A percentile compares a stretch with the other conserved stretches of the same genome.
Conservation (phyloP, 352 stramenopile genomes). For the Pythium rhizo-oryzae region DNA sequence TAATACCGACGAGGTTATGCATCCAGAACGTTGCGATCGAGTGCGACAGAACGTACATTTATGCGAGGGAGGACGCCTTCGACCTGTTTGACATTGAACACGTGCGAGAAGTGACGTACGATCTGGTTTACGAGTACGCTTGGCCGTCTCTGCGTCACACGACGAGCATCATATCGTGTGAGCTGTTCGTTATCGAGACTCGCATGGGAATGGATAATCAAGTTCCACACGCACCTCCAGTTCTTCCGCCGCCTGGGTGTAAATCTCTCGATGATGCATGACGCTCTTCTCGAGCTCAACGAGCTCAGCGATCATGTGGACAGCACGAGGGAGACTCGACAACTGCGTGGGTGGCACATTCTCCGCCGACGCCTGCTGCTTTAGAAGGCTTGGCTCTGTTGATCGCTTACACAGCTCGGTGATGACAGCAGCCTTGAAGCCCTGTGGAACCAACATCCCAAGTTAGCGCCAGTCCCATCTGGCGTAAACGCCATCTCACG, state of each 20-base stretch:
- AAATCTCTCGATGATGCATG: slow-evolving; percentile 79
- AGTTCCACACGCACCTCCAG: slow-evolving; percentile 55
- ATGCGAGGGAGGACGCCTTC: slow-evolving; percentile 92
- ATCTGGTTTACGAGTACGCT: slow-evolving; percentile 87
- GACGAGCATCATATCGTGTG: slow-evolving; percentile 2
- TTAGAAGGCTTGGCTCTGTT: slow-evolving; percentile 47
- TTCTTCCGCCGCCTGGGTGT: slow-evolving; percentile 74
- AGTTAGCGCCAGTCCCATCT: neutral
- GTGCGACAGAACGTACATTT: slow-evolving; percentile 49
- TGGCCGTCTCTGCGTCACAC: slow-evolving; percentile 49
- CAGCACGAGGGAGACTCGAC: slow-evolving; percentile 54
- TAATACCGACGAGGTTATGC: neutral
- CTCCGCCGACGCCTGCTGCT: slow-evolving; percentile 16
- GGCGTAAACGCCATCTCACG: neutral
- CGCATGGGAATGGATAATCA: neutral
- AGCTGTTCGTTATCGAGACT: neutral
- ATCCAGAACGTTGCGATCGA: neutral
- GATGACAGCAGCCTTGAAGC: slow-evolving; percentile 62
- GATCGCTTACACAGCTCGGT: slow-evolving; percentile 65
- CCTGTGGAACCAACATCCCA: slow-evolving; percentile 14
- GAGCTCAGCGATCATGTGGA: slow-evolving; percentile 76
- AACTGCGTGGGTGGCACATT: slow-evolving; percentile 26
- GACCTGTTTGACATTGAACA: slow-evolving; percentile 86
- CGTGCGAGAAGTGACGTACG: slow-evolving; percentile 84
- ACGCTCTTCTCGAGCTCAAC: slow-evolving; percentile 87